Evolutionary conservation across 192 early-diverging fungal species (phyloP).

Genomic region (Rhizophagus clarus): DNA sequence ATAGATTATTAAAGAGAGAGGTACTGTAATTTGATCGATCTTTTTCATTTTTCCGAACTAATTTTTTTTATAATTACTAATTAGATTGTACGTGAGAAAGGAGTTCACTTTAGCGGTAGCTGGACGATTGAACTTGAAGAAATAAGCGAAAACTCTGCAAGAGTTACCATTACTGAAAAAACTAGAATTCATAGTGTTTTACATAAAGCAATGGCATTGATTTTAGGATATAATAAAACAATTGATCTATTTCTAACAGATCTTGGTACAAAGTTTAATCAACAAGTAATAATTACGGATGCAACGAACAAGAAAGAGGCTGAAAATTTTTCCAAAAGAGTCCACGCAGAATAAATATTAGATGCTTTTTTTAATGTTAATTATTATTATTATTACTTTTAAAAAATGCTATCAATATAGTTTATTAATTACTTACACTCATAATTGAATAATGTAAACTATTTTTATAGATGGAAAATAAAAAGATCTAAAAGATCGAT

Average conservation of each 20-base stretch:
- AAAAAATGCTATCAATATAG: too few species aligned
- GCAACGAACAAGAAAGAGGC: not conserved
- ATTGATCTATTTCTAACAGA: slow-evolving; percentile 11
- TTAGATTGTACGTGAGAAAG: slow-evolving; percentile 24
- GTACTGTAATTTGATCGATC: not conserved
- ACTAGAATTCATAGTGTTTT: not conserved
- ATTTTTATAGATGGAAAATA: too few species aligned
- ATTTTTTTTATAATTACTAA: not conserved
- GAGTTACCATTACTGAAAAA: slow-evolving; percentile 4
- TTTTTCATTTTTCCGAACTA: not conserved
- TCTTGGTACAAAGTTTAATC: slow-evolving; percentile 2
- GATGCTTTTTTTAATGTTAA: too few species aligned
- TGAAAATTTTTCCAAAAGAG: not conserved
- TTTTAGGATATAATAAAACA: not conserved
- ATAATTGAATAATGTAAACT: too few species aligned
- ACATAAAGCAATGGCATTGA: not conserved
- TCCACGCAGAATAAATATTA: not conserved
- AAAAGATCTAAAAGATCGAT: too few species aligned
- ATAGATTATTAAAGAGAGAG: slow-evolving; percentile 2
- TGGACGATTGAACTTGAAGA: slow-evolving; percentile 19
- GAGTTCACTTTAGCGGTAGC: slow-evolving; percentile 3
- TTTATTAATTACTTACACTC: too few species aligned
- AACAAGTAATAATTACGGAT: slow-evolving; percentile 4
- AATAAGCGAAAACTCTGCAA: not conserved
- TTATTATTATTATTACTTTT: too few species aligned